Evolutionary conservation across 768 basidiomycete species (phyloP).

Genomic region (Podaxis sp.): DNA sequence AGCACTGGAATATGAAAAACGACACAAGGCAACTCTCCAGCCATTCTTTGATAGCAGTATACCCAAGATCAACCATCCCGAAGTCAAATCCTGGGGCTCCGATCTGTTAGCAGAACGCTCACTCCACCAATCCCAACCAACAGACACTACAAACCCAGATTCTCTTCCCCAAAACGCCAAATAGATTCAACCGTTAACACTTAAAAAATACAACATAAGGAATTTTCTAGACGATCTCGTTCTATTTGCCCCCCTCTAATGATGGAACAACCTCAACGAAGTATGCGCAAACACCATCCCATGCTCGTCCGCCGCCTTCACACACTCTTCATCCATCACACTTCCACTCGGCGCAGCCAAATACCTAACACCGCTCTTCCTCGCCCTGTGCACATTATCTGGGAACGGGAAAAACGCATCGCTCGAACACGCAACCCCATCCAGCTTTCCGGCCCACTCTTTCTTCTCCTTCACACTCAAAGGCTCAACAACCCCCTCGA

Average conservation of each 20-base stretch:
- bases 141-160: too few relatives aligned
- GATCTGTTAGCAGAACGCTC: slow-evolving; percentile 48
- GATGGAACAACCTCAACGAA: slow-evolving; percentile 84
- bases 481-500: slow-evolving; percentile 64
- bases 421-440: slow-evolving; percentile 88
- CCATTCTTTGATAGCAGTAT: slow-evolving; percentile 80
- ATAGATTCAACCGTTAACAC: neutral
- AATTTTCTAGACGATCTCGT: neutral
- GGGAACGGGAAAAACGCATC: slow-evolving; percentile 99
- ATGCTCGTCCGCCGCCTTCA: slow-evolving; percentile 95
- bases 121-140: too few relatives aligned
- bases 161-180: neutral
- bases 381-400: slow-evolving; percentile 93
- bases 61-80: slow-evolving; percentile 64
- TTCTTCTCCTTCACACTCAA: slow-evolving; percentile 68
- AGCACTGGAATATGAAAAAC: slow-evolving; percentile 75
- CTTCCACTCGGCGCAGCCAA: slow-evolving; percentile 90
- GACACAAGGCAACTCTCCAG: slow-evolving; percentile 49
- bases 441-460: slow-evolving; percentile 69
- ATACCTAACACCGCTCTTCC: slow-evolving; percentile 89
- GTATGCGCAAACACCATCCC: slow-evolving; percentile 91
- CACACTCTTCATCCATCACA: slow-evolving; percentile 96
- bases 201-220: neutral
- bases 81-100: slow-evolving; percentile 69
- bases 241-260: slow-evolving; percentile 34